Base-by-base conservation (phyloP, 257 asterid species). In the Plantago ovata region DNA sequence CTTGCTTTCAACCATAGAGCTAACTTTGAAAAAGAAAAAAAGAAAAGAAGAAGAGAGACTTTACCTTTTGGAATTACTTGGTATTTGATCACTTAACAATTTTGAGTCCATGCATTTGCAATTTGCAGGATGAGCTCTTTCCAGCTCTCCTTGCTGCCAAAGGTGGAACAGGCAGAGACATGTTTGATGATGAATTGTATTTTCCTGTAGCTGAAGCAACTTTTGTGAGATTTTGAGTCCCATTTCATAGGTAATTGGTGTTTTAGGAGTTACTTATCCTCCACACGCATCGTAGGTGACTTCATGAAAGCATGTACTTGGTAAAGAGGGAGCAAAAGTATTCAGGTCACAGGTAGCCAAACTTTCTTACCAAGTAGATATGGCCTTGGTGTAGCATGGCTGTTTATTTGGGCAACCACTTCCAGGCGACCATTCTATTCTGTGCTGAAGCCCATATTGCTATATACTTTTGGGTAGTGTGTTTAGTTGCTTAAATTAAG, bases 81-180 rank as follows among this genome's bases (percentile, higher is more conserved):
- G 24, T 62, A 40, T 21, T 38, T 50, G 46, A 20, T 55, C 46
- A 42, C 21, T 47, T n/a, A 38, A 41, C 39, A 49, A 46, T 49
- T 38, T 38, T 60, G 54, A 64, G 62, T 43, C 50, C 55, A 44
- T 53, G 24, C n/a, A 52, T 56, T 68, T 72, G 62, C 57, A 57
- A 44, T 36, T 64, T 73, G 66, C 78, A 78, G 78, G 76, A 51
- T 62, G 47, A 53, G 46, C 69, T 72, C 63, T 54, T 61, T 69
- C 45, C 64, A 61, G 45, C 54, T 16, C 13, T 11, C 57, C 36
- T 19, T 68, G 67, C 54, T 63, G 59, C 75, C 63, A n/a, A 46
- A 39, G 55, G 53, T 39, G 54, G 68, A 61, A 47, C 23, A 59
- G 36, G 61, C 72, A 48, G 53, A 32, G 65, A 56, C 53, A 45